These are phyloP conservation scores for Paxillus involutus DNA, from an alignment of 768 basidiomycete species.

Conservation along the genomic window DNA sequence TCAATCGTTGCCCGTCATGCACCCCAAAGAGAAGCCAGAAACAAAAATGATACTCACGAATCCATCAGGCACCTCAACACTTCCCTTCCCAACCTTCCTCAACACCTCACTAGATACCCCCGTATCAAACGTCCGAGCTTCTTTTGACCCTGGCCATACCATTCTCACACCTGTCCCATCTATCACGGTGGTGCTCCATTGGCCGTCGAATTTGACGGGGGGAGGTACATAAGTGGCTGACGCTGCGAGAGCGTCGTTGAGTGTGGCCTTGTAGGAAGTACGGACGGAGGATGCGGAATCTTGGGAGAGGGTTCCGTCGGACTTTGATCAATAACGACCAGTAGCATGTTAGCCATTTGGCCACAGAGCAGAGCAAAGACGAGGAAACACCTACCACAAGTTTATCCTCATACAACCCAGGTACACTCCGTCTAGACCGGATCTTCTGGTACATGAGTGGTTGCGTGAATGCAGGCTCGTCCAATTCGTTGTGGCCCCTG, in stretches of 20 bases:
- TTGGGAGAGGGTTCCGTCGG: constrained; percentile 43
- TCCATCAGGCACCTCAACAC: constrained; percentile 54
- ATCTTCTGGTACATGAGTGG: constrained; percentile 93
- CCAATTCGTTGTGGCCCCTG: constrained; percentile 88
- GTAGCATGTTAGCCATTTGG: too few relatives aligned
- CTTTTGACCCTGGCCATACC: constrained; percentile 59
- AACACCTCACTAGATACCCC: constrained; percentile 59
- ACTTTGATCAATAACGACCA: constrained; percentile 6
- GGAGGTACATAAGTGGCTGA: constrained; percentile 49
- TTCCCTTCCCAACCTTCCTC: constrained; percentile 60
- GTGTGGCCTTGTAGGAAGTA: constrained; percentile 53
- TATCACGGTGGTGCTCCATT: constrained; percentile 51
- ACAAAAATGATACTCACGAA: constrained; percentile 54
- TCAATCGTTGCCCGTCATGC: neutral
- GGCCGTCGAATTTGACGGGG: constrained; percentile 57
- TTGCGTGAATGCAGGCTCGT: constrained; percentile 83
- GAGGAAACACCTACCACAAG: constrained; percentile 53
- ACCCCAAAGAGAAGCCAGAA: neutral
- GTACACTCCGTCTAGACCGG: constrained; percentile 71
- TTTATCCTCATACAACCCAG: constrained; percentile 77
- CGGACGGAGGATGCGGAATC: constrained; percentile 53
- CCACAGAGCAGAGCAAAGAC: neutral
- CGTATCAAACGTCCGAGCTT: constrained; percentile 63
- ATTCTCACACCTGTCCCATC: constrained; percentile 17
- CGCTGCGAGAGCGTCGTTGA: constrained; percentile 60